These are phyloP conservation scores for Lasiosphaeria hispida DNA, from an alignment of 495 filamentous ascomycete species.

Conservation along the genomic window DNA sequence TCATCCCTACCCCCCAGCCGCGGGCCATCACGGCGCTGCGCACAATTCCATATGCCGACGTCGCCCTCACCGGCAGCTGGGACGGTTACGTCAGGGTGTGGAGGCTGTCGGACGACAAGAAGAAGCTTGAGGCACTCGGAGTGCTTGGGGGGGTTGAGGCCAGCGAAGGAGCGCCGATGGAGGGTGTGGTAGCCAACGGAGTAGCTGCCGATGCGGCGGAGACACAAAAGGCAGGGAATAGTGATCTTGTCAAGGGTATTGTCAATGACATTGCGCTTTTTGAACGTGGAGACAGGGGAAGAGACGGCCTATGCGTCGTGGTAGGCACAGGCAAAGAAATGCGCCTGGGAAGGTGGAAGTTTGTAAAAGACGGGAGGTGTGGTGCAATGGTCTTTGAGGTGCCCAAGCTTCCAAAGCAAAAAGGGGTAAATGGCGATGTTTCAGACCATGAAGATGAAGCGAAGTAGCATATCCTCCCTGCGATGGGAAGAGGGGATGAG, in stretches of 20 bases:
- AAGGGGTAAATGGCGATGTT: conserved; percentile 4
- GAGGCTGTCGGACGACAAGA: conserved; percentile 79
- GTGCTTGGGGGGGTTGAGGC: conserved; percentile 49
- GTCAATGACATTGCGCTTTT: conserved; percentile 84
- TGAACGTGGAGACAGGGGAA: conserved; percentile 67
- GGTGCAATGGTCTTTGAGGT: conserved; percentile 80
- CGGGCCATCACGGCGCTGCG: conserved; percentile 88
- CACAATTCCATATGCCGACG: conserved; percentile 80
- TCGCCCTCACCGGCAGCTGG: conserved; percentile 89
- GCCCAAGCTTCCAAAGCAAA: conserved; percentile 41
- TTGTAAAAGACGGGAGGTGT: conserved; percentile 63
- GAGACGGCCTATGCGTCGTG: conserved; percentile 75
- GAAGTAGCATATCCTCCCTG: background rate
- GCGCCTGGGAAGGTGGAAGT: conserved; percentile 72
- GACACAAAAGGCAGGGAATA: conserved; percentile 5
- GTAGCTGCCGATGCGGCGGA: background rate
- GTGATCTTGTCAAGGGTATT: conserved; percentile 60
- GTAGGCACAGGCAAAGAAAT: conserved; percentile 84
- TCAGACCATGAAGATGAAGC: conserved; percentile 14
- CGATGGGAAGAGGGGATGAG: conserved; percentile 12
- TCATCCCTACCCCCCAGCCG: conserved; percentile 62
- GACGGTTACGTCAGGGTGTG: conserved; percentile 87
- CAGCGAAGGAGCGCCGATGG: background rate
- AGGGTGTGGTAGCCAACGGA: conserved; percentile 10
- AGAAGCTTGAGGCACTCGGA: conserved; percentile 68